A percentile compares a stretch with the other conserved stretches of the same genome.
phyloP scores from a whole-genome alignment of 2,329 filamentous ascomycete species.

The Sordariomycetes sp. region DNA sequence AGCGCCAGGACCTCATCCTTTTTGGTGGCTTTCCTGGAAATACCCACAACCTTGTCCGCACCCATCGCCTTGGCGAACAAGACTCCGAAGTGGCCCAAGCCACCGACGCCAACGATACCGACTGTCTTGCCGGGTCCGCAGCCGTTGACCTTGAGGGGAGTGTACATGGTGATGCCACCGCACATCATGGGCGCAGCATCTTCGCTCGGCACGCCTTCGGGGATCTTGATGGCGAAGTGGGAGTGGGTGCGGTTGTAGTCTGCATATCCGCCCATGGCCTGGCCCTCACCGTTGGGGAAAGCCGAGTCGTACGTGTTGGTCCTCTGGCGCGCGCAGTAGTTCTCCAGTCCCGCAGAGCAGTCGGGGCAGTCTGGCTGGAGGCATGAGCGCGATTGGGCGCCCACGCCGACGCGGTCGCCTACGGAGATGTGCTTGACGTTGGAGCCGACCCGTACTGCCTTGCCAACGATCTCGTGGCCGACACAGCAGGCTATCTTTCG shows the following conservation, averaged over 20 bases:
- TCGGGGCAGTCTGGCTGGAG: slow-evolving; percentile 28
- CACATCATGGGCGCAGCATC: slow-evolving; percentile 57
- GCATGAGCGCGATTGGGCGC: slow-evolving; percentile 49
- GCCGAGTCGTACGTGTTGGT: slow-evolving; percentile 2
- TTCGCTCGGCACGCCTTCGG: slow-evolving; percentile 28
- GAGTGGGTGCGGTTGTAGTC: slow-evolving; percentile 7
- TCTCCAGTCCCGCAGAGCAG: slow-evolving; percentile 27
- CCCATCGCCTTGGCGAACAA: slow-evolving; percentile 59
- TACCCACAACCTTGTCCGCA: slow-evolving; percentile 51
- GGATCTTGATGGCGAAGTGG: slow-evolving; percentile 41
- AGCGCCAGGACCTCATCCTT: slow-evolving; percentile 44
- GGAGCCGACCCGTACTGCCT: slow-evolving; percentile 41
- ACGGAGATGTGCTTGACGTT: slow-evolving; percentile 39
- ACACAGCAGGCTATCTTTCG: slow-evolving; percentile 26
- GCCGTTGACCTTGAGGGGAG: slow-evolving; percentile 52
- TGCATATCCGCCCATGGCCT: slow-evolving; percentile 2
- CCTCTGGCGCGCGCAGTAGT: slow-evolving; percentile 28
- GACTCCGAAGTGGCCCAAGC: slow-evolving; percentile 60
- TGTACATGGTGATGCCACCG: slow-evolving; percentile 59
- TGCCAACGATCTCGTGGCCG: slow-evolving; percentile 58
- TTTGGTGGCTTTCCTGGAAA: slow-evolving; percentile 45
- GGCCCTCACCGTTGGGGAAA: slow-evolving; percentile 1
- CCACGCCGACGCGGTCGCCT: slow-evolving; percentile 55
- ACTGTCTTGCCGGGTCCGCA: slow-evolving; percentile 59
- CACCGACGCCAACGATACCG: slow-evolving; percentile 58